Conservation (phyloP, 2,329 filamentous ascomycete species). For the Fusarium setosum region DNA sequence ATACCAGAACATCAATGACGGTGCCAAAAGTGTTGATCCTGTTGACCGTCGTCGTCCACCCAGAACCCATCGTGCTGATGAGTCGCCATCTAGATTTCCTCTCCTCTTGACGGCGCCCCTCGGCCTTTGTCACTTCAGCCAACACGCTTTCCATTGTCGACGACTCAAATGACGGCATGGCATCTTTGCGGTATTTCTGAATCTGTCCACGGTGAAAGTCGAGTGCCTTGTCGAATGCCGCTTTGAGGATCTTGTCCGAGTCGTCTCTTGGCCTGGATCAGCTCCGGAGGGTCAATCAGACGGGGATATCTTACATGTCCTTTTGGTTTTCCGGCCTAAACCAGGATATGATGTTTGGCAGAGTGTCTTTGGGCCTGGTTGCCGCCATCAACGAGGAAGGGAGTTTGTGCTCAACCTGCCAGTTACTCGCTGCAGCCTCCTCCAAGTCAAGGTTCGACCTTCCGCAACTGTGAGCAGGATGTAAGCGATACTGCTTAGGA, state of each 20-base stretch:
- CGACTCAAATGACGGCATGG: background rate
- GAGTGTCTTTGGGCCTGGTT: background rate
- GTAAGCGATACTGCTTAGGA: too few relatives aligned
- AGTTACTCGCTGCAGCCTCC: too few relatives aligned
- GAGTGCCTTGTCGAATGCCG: slow-evolving; percentile 11
- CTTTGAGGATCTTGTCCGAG: slow-evolving; percentile 1
- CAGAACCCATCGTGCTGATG: background rate
- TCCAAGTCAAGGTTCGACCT: too few relatives aligned
- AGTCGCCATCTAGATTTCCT: slow-evolving; percentile 4
- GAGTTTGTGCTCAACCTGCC: background rate
- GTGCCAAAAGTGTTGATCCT: slow-evolving; percentile 11
- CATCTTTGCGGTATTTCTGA: background rate
- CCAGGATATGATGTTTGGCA: background rate
- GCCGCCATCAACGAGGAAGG: background rate
- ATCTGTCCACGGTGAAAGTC: slow-evolving; percentile 1
- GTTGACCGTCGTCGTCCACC: slow-evolving; percentile 1
- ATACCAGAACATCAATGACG: slow-evolving; percentile 15
- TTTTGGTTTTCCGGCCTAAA: background rate
- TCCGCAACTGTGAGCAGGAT: too few relatives aligned
- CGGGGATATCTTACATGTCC: background rate
- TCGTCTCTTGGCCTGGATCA: background rate
- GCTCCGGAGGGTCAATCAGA: background rate
- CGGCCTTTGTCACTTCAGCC: background rate
- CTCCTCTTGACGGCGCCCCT: background rate
- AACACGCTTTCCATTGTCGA: slow-evolving; percentile 8